Percentiles rank a stretch among this genome's conserved stretches.
phyloP scores from a whole-genome alignment of 306 rosid species.

The Oxytropis ochrocephala region DNA sequence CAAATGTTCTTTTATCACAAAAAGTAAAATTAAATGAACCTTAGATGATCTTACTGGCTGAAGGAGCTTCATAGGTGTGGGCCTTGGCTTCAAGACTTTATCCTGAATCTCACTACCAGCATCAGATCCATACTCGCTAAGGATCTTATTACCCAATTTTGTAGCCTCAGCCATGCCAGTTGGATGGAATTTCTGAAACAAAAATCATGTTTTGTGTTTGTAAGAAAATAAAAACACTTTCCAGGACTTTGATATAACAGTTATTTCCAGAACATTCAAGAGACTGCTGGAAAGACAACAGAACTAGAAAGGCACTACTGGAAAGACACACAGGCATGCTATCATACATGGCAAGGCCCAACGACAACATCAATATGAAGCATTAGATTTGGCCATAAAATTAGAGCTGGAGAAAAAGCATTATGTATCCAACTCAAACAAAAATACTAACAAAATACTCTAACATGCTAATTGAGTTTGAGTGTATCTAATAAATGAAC shows the following conservation, averaged over 20 bases:
- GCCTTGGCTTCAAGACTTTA: conserved; percentile 32
- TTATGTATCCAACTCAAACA: not conserved
- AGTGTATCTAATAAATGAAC: not conserved
- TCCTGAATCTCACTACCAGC: conserved; percentile 32
- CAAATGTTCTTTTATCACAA: not conserved
- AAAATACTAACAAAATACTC: not conserved
- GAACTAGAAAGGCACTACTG: not conserved
- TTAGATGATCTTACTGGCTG: conserved; percentile 46
- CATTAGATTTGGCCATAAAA: not conserved
- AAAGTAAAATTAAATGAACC: not conserved
- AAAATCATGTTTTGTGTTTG: conserved; percentile 4
- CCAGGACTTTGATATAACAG: not conserved
- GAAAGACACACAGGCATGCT: not conserved
- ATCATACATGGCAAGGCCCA: not conserved
- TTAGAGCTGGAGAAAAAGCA: not conserved
- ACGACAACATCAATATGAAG: not conserved
- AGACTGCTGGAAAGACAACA: not conserved
- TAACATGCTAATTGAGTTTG: not conserved
- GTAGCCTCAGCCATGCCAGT: conserved; percentile 37
- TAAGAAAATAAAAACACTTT: not conserved
- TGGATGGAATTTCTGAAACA: conserved; percentile 51
- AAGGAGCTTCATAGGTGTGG: conserved; percentile 33
- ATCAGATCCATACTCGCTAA: conserved; percentile 32
- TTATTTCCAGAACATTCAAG: not conserved
- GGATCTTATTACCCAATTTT: conserved; percentile 37